Evolutionary conservation across 164 flowering plant genomes (phyloP).

Genomic region (Liquidambar formosana): DNA sequence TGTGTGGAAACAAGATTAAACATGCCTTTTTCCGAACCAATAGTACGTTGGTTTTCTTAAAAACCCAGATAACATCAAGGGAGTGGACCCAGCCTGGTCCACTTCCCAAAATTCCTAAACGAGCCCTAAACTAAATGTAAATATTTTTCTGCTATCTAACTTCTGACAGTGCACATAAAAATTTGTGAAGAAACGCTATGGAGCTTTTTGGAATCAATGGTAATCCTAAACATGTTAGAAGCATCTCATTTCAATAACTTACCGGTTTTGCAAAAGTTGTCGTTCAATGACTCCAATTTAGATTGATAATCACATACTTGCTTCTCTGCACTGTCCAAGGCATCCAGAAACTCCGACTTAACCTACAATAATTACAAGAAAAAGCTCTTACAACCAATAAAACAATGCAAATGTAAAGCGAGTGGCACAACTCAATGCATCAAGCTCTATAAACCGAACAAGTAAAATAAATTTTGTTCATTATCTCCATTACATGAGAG

Average conservation of each 20-base stretch:
- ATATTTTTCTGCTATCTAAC: neutral
- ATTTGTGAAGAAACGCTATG: neutral
- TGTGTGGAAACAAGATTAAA: too few relatives aligned
- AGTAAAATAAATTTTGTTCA: neutral
- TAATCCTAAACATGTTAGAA: neutral
- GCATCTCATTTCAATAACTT: conserved; percentile 14
- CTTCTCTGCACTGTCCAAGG: conserved; percentile 73
- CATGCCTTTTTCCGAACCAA: too few relatives aligned
- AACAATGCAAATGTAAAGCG: neutral
- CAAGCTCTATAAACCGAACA: neutral
- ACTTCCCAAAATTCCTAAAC: too few relatives aligned
- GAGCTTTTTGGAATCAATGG: too few relatives aligned
- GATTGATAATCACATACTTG: conserved; percentile 59
- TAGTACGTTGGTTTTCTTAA: too few relatives aligned
- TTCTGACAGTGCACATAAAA: neutral
- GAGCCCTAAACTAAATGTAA: too few relatives aligned
- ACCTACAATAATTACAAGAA: conserved; percentile 45
- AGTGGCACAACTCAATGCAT: too few relatives aligned
- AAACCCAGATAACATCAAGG: too few relatives aligned
- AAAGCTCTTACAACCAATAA: neutral
- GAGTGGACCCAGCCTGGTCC: too few relatives aligned
- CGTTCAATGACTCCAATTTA: conserved; percentile 48
- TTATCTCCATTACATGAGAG: too few relatives aligned
- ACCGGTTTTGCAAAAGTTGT: conserved; percentile 60
- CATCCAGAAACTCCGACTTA: conserved; percentile 83